These are phyloP conservation scores for Alternaria sp. DNA, from an alignment of 2,329 filamentous ascomycete species.

Conservation along the genomic window DNA sequence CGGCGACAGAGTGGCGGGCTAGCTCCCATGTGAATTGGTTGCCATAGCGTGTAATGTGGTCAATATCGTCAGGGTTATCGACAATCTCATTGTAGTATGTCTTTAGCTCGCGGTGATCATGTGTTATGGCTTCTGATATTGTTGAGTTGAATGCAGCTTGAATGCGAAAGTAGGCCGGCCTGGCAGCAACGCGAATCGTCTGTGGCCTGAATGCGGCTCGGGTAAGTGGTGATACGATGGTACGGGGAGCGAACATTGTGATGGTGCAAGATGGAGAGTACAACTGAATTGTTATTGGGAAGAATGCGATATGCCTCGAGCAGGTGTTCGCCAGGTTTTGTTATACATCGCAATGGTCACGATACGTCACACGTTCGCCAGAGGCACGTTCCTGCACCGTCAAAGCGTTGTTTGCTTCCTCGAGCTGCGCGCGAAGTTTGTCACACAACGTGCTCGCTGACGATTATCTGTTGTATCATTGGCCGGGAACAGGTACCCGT, in stretches of 20 bases:
- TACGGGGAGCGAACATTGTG: constrained; percentile 17
- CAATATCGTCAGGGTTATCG: constrained; percentile 47
- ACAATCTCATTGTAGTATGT: constrained; percentile 56
- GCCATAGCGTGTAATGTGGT: constrained; percentile 56
- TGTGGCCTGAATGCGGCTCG: constrained; percentile 18
- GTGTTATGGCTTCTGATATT: constrained; percentile 42
- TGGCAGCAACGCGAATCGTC: constrained; percentile 1
- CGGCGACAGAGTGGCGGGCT: constrained; percentile 60
- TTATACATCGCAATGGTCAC: neutral
- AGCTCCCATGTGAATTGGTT: constrained; percentile 64
- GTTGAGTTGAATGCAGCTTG: constrained; percentile 9
- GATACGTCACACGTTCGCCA: constrained; percentile 9
- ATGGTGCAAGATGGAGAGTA: neutral
- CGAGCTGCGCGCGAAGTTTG: neutral
- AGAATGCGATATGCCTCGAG: neutral
- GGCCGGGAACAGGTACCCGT: neutral
- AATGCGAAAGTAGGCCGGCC: constrained; percentile 8
- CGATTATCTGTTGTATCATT: neutral
- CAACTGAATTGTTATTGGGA: too few species aligned
- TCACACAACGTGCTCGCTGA: neutral
- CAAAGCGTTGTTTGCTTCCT: neutral
- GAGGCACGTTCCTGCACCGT: neutral
- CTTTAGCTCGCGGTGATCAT: constrained; percentile 55
- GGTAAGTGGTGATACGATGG: constrained; percentile 11
- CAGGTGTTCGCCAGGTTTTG: neutral